Base-by-base conservation (phyloP, 1,284 basidiomycete species). In the Stereum hirsutum region DNA sequence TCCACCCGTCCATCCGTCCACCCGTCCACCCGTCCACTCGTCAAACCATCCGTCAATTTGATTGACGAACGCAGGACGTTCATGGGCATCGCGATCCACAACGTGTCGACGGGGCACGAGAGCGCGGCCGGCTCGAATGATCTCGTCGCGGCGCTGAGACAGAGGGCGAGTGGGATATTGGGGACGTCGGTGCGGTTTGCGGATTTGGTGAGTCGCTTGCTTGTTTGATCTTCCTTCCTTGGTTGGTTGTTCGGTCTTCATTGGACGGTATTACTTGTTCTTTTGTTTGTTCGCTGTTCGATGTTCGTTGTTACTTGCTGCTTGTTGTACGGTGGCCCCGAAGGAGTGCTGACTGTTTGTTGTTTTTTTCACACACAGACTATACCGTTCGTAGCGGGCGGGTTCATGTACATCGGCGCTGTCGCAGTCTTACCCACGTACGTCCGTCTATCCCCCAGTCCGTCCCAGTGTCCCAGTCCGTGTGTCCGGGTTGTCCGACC, bases 361-460 rank as follows among this genome's bases (percentile, higher is more conserved):
- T 41, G 45, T 31, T 15, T 5, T 17, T 20, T 12, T 12, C 36
- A 11, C 24, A 11, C 17, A 10, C 52, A 88, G 84, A 84, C 92
- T 46, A 92, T 93, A 52, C 89, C 89, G 4, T 89, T 89, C 54
- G 89, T 92, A 24, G 89, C 89, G 39, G 89, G 89, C 54, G 89
- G 89, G n/a, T 93, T 92, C 67, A 68, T 93, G 57, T 92, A 93
- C 63, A 92, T 92, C 53, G 89, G 89, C 15, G 86, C 87, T 33
- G 90, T 93, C 43, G 89, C 89, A 41, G 89, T 92, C 44, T 68
- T 93, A 50, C 89, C 89, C 54, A 87, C 85, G 85, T 89, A 71
- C 56, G 83, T 33, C 28, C 23, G 43, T 34, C 35, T 42, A 37
- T 36, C 41, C 34, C 38, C 24, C 23, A 42, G 40, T 39, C 46